Percentiles rank a stretch among this genome's conserved stretches.
phyloP scores from a whole-genome alignment of 2,329 filamentous ascomycete genomes.

The Cladosporium austrohemisphaericum region DNA sequence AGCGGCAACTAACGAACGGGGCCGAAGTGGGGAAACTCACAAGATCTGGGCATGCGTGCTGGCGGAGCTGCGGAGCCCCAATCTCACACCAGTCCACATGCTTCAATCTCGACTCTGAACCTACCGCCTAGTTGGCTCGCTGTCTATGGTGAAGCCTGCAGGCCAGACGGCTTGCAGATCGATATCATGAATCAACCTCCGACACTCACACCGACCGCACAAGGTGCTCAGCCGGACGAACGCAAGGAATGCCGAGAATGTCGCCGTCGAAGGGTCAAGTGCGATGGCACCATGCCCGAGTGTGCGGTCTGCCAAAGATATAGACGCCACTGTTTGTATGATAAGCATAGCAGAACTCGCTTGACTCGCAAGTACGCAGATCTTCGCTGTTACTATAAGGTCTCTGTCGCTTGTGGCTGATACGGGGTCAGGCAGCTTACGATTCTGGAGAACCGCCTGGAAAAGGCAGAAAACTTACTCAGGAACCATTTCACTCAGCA shows the following conservation, averaged over 20 bases:
- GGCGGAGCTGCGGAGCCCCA: too few relatives aligned
- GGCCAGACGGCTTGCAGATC: conserved; percentile 2
- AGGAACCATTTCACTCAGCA: neutral
- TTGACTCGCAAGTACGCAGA: conserved; percentile 11
- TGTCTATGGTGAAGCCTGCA: neutral
- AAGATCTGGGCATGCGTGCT: too few relatives aligned
- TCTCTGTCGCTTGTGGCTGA: neutral
- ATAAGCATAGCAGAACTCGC: conserved; percentile 12
- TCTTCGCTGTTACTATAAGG: neutral
- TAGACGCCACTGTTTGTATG: conserved; percentile 14
- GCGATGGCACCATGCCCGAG: conserved; percentile 9
- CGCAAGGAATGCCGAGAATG: conserved; percentile 8
- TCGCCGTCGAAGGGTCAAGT: conserved; percentile 10
- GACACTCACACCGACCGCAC: conserved; percentile 1
- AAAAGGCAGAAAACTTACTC: conserved; percentile 8
- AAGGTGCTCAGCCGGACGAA: conserved; percentile 1
- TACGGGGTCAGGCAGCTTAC: conserved; percentile 2
- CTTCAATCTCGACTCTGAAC: too few relatives aligned
- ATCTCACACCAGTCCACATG: too few relatives aligned
- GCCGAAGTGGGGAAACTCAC: too few relatives aligned
- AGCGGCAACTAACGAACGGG: too few relatives aligned
- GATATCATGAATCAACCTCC: neutral
- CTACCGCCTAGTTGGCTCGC: neutral
- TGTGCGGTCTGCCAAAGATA: conserved; percentile 12
- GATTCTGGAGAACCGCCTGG: conserved; percentile 7